phyloP scores from a whole-genome alignment of 345 rosid genomes.

The Eucalyptus erythrocorys region DNA sequence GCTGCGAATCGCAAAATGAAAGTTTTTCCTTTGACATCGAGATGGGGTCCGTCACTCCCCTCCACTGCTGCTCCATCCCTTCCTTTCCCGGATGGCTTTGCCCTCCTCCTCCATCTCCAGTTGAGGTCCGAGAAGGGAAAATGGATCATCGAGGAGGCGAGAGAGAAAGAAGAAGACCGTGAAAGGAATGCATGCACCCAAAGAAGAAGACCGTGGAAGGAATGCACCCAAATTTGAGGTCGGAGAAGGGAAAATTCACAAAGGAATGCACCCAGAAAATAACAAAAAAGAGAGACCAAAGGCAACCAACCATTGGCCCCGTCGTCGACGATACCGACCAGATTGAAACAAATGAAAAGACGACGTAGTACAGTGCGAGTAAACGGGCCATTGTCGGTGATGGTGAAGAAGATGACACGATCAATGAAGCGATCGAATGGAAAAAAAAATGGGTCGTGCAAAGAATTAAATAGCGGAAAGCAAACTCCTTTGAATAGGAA shows the following conservation, averaged over 20 bases:
- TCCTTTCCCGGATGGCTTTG: too few relatives aligned
- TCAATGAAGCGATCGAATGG: neutral
- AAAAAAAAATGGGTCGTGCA: neutral
- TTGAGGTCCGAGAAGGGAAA: too few relatives aligned
- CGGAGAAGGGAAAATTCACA: neutral
- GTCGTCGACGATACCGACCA: neutral
- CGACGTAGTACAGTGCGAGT: neutral
- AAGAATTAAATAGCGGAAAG: neutral
- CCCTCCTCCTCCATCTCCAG: too few relatives aligned
- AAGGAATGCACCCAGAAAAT: neutral
- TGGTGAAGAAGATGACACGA: neutral
- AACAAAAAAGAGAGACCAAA: neutral
- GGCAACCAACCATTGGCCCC: neutral
- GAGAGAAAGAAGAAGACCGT: too few relatives aligned
- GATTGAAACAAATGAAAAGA: neutral
- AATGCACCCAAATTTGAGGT: too few relatives aligned
- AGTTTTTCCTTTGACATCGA: too few relatives aligned
- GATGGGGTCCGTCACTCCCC: too few relatives aligned
- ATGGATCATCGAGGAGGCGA: too few relatives aligned
- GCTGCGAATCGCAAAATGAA: too few relatives aligned
- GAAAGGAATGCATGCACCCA: too few relatives aligned
- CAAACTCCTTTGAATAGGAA: neutral
- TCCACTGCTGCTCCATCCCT: too few relatives aligned
- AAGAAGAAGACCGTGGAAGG: too few relatives aligned
- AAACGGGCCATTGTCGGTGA: neutral